Base-by-base conservation (phyloP, 352 stramenopile species). In the Saprolegnia parasitica region DNA sequence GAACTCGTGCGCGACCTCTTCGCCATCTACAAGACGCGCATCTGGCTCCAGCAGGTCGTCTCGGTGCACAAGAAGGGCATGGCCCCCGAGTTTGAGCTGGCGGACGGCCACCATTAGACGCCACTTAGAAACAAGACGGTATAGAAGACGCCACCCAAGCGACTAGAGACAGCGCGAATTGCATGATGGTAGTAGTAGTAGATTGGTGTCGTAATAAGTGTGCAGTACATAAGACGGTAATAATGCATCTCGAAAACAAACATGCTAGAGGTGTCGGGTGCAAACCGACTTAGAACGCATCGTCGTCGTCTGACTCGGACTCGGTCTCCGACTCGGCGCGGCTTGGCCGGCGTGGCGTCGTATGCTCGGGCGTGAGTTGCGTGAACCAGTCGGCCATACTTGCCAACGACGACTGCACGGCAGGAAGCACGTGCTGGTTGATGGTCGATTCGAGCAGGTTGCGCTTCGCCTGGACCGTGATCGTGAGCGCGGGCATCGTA, bases 21-120 rank as follows among this genome's bases (percentile, higher is more conserved):
- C 76, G 91, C 81, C 65, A 90, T 95, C 65, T 96, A 95, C 75
- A 96, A 96, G 76, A 96, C 87, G 24, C 76, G 89, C 65, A 96
- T 96, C 63, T 96, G 89, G 89, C 91, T 96, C 81, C 81, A 96
- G 74, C 88, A 96, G 73, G 71, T 95, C 20, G 63, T 60, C 52
- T 60, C 52, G 24, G 52, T 70, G 35, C 46, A 68, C 62, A 68
- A 58, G 62, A 56, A 57, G 24, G 60, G 35, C 21, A 57, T 42
- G 35, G 35, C 35, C 37, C 35, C 35, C 42, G 42, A 67, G 35
- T 60, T 60, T 24, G 52, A 60, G 9, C 52, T 60, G 3, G 37
- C 60, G 15, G 60, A 23, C 46, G 26, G 39, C 58, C 58, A 66
- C 58, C 40, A 66, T 56, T 66, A 66, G 56, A 64, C 20, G 6